Evolutionary conservation across 805 yeast genomes (phyloP), one percentile per base, ranked within the genome.

Genomic region (Ogataea paraovalis): DNA sequence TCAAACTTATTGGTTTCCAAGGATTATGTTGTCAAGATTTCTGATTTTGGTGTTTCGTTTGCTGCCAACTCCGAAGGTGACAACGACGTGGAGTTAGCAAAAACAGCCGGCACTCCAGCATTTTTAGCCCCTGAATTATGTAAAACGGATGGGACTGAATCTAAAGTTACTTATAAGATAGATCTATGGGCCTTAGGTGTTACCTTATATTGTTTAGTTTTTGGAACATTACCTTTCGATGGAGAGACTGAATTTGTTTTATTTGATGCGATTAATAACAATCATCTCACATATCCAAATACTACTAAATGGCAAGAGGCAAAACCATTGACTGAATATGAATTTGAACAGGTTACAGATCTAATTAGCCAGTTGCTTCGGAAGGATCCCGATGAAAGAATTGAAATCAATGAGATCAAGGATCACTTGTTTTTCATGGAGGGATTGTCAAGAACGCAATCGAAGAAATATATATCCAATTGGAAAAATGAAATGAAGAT

Each of bases 131-230:
- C 97, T 0, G 99, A 94, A 63, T 73, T 91, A 41, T 91, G 97
- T 61, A 74, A 76, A 45, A 82, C 87, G 1, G 79, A 76, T 46
- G 75, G 65, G 44, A 58, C 59, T 5, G 61, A 57, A 28, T 78
- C 82, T 4, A 79, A 74, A 45, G 85, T 92, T 38, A 84, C 87
- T 45, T 75, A 83, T 61, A 89, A 87, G 65, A 87, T 94, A 46
- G 99, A 94, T 68, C 85, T 92, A n/a, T 94, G 99, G 99, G 96
- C 99, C 0, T 67, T 90, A 19, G 99, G 99, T 10, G 90, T 92
- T 5, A 91, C 98, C 0, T 69, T 94, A 16, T 94, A 82, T 65
- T 91, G 97, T 62, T 69, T 94, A 34, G 62, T 92, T 13, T 92
- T 87, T 68, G 99, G 99, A 10, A 74, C 76, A 52, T 78, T 94